Evolutionary conservation across 305 asterid genomes (phyloP), one percentile per base, ranked within the genome.

Genomic region (Vinca major): DNA sequence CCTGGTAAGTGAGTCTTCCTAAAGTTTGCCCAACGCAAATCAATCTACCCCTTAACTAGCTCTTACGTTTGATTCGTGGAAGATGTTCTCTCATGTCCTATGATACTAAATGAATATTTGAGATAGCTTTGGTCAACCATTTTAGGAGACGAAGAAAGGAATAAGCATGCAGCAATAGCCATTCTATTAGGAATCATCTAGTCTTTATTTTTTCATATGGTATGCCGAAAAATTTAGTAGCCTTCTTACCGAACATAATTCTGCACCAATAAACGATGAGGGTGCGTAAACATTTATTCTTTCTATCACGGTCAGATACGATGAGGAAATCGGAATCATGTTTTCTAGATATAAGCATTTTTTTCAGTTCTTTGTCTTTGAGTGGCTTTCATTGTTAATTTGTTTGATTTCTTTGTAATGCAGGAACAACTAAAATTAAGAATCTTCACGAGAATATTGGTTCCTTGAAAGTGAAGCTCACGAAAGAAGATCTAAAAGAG

Each of bases 351-450:
- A 1, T 10, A 48, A 48, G 2, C 21, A 2, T 53, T 55, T 26
- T 55, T 55, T 17, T 2, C 8, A 41, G 5, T 41, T 6, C 3
- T 55, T 19, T 20, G 4, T 67, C 39, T 37, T 53, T 20, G 3
- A 7, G 33, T 50, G 17, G 17, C 21, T 67, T 60, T 69, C 41
- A 67, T 48, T 40, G 17, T 14, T 53, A 43, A 57, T 1, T 56
- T 43, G 40, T 10, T 63, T 48, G 33, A 43, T 64, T 26, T 53
- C 40, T 48, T 41, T 56, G 65, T 43, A n/a, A 9, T 60, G 64
- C 80, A 86, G 91, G 91, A 66, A 80, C 91, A 4, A 82, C 85
- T 2, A 86, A 84, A 80, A 84, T 75, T 26, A 80, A 73, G 33
- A 76, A 84, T 73, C 81, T 84, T 13, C 78, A 78, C 12, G 84